Evolutionary conservation across 2,329 filamentous ascomycete species (phyloP).

Genomic region (Cordyceps cicadae): DNA sequence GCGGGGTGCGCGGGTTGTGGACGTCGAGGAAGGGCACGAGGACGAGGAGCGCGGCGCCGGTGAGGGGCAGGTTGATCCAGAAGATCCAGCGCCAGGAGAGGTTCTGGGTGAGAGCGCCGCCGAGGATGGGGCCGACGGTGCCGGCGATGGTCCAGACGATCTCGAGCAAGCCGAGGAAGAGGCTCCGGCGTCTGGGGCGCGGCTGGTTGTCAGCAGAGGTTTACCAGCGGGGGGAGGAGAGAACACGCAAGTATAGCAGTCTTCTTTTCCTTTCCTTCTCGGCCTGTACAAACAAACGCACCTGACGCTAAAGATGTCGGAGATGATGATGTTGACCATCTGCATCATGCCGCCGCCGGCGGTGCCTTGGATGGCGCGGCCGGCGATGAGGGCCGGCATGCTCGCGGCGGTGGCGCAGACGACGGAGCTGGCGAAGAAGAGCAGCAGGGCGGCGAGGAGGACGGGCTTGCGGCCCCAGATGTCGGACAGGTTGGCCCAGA

Average conservation of each 20-base stretch:
- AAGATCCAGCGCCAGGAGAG: slow-evolving; percentile 42
- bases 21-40: slow-evolving; percentile 56
- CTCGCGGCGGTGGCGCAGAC: slow-evolving; percentile 35
- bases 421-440: slow-evolving; percentile 42
- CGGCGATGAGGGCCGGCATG: slow-evolving; percentile 40
- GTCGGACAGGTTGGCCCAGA: slow-evolving; percentile 55
- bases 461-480: slow-evolving; percentile 48
- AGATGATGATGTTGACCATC: slow-evolving; percentile 41
- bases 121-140: slow-evolving; percentile 55
- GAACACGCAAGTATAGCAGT: too few species aligned
- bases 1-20: slow-evolving; percentile 56
- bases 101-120: slow-evolving; percentile 56
- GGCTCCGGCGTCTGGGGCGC: slow-evolving; percentile 22
- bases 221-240: too few species aligned
- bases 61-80: slow-evolving; percentile 45
- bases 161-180: slow-evolving; percentile 56
- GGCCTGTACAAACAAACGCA: slow-evolving; percentile 19
- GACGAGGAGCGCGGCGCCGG: slow-evolving; percentile 48
- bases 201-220: slow-evolving; percentile 8
- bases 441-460: slow-evolving; percentile 33
- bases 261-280: too few species aligned
- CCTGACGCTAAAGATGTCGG: slow-evolving; percentile 38
- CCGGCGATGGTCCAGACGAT: slow-evolving; percentile 60
- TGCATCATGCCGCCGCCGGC: slow-evolving; percentile 41
- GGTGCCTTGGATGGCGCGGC: slow-evolving; percentile 38